A percentile compares a stretch with the other conserved stretches of the same genome.
Conservation (phyloP, 2,329 filamentous ascomycete species). For the Xylariaceae sp. region DNA sequence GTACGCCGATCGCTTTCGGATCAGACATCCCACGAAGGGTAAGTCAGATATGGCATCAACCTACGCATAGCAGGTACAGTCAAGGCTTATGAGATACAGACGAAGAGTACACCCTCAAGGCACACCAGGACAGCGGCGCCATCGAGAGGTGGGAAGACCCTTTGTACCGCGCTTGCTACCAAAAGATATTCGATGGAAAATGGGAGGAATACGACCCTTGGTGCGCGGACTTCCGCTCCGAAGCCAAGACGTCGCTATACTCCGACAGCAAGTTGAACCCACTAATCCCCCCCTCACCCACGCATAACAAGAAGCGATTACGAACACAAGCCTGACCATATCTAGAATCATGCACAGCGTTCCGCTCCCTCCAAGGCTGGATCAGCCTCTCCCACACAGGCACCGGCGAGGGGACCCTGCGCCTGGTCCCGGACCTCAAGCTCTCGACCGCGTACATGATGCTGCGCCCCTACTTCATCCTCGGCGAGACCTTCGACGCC, state of each 20-base stretch:
- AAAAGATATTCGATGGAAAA: constrained; percentile 63
- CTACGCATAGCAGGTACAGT: too few relatives aligned
- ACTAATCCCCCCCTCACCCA: not conserved
- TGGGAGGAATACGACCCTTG: constrained; percentile 85
- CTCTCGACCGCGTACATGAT: constrained; percentile 76
- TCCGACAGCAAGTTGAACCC: constrained; percentile 3
- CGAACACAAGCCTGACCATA: constrained; percentile 28
- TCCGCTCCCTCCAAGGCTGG: constrained; percentile 91
- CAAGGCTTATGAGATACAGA: not conserved
- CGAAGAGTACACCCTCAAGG: constrained; percentile 57
- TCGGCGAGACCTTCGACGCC: constrained; percentile 35
- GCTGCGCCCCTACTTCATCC: constrained; percentile 75
- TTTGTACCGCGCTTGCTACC: constrained; percentile 71
- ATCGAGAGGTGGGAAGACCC: constrained; percentile 70
- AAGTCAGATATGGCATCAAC: constrained; percentile 54
- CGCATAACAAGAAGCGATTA: too few relatives aligned
- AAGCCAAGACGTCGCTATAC: constrained; percentile 22
- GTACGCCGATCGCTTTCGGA: constrained; percentile 70
- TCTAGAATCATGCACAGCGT: constrained; percentile 71
- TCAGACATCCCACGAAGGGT: constrained; percentile 55
- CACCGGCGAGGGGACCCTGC: constrained; percentile 72
- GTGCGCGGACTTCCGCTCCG: constrained; percentile 62
- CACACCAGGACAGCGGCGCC: constrained; percentile 70
- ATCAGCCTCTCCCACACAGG: constrained; percentile 70
- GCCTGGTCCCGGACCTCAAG: constrained; percentile 74